A percentile compares a stretch with the other conserved stretches of the same genome.
Evolutionary conservation across 78 protist genomes (phyloP).

Genomic region (Cavenderia fasciculata): DNA sequence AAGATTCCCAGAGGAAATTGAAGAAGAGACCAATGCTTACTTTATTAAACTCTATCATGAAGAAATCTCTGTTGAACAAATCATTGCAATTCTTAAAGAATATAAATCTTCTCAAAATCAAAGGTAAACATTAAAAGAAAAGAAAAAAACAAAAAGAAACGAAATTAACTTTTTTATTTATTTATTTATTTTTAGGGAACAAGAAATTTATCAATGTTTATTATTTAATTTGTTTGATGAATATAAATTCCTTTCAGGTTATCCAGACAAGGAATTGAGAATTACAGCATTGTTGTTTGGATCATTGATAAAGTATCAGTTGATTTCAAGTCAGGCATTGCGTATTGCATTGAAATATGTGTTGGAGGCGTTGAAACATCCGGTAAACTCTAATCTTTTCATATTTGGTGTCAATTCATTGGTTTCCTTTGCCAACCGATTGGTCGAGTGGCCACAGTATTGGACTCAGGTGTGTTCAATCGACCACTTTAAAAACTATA

Average conservation of each 20-base stretch:
- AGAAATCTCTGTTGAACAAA: slow-evolving; percentile 75
- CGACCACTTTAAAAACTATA: slow-evolving; percentile 40
- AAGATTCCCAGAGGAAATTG: slow-evolving; percentile 82
- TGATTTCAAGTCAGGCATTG: slow-evolving; percentile 77
- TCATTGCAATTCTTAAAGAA: slow-evolving; percentile 52
- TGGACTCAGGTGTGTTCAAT: slow-evolving; percentile 82
- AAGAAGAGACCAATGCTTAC: slow-evolving; percentile 88
- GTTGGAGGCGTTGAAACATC: slow-evolving; percentile 85
- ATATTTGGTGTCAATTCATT: slow-evolving; percentile 92
- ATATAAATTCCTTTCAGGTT: slow-evolving; percentile 89
- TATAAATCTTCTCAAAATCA: slow-evolving; percentile 77
- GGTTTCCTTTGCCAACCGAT: slow-evolving; percentile 82
- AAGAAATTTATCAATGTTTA: slow-evolving; percentile 89
- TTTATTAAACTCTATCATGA: slow-evolving; percentile 86
- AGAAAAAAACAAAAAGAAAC: not conserved
- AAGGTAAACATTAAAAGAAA: slow-evolving; percentile 15
- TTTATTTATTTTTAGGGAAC: slow-evolving; percentile 51
- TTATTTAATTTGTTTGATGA: slow-evolving; percentile 96
- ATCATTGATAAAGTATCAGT: slow-evolving; percentile 87
- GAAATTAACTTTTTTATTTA: not conserved
- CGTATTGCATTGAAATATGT: slow-evolving; percentile 89
- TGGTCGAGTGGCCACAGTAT: slow-evolving; percentile 96
- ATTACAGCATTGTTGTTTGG: slow-evolving; percentile 95
- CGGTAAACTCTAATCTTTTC: slow-evolving; percentile 71
- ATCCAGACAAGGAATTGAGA: slow-evolving; percentile 93